Evolutionary conservation across 1,284 basidiomycete species (phyloP).

Genomic region (Sanghuangporus baumii): DNA sequence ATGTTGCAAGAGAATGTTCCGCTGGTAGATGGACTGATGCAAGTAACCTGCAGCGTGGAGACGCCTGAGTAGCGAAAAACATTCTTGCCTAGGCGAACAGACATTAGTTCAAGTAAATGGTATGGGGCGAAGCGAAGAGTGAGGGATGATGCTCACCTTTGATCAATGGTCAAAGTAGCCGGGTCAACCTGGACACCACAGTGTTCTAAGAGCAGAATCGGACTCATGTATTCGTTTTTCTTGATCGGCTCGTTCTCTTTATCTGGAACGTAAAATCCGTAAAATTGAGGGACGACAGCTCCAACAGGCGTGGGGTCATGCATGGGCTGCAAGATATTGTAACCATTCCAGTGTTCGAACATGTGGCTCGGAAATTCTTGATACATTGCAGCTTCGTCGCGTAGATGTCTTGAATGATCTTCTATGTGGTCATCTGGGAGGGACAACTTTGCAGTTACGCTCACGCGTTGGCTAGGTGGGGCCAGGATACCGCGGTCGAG

Average conservation of each 20-base stretch:
- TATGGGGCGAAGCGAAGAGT: neutral
- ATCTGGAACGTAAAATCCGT: conserved; percentile 30
- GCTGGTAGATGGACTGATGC: conserved; percentile 31
- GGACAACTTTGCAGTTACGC: conserved; percentile 27
- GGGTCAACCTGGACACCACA: conserved; percentile 30
- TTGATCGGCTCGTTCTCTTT: conserved; percentile 6
- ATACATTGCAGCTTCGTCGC: conserved; percentile 28
- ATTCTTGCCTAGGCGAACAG: conserved; percentile 22
- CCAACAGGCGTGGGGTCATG: conserved; percentile 27
- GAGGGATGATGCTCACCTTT: conserved; percentile 21
- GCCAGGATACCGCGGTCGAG: conserved; percentile 1
- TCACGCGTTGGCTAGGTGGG: conserved; percentile 15
- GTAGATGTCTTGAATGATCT: conserved; percentile 20
- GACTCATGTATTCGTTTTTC: conserved; percentile 19
- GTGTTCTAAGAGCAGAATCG: conserved; percentile 33
- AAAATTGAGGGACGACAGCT: conserved; percentile 35
- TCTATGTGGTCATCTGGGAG: conserved; percentile 19
- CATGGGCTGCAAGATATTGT: conserved; percentile 25
- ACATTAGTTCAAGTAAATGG: neutral
- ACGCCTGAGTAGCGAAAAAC: conserved; percentile 27
- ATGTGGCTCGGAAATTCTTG: conserved; percentile 27
- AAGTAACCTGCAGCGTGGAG: conserved; percentile 29
- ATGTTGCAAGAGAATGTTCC: conserved; percentile 33
- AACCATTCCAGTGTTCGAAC: conserved; percentile 31
- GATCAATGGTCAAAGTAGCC: conserved; percentile 18